Percentiles rank a stretch among this genome's conserved stretches.
These are phyloP conservation scores for Fusarium papillatum DNA, from an alignment of 2,329 filamentous ascomycete genomes.

Conservation along the genomic window DNA sequence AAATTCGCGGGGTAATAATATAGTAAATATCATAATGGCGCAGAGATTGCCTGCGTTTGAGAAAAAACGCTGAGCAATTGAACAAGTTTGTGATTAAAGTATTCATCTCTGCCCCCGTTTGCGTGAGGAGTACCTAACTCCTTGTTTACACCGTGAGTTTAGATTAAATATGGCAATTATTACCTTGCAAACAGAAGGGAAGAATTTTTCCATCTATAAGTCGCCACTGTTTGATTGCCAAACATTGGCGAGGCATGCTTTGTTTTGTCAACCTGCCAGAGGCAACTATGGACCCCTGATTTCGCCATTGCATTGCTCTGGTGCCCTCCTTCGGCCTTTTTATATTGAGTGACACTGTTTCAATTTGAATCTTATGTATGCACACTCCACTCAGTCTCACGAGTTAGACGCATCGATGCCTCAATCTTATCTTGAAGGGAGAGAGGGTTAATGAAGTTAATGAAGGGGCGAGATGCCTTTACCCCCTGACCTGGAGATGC, in stretches of 20 bases:
- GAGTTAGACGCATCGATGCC: not conserved
- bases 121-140: not conserved
- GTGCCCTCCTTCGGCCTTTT: not conserved
- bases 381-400: not conserved
- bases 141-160: not conserved
- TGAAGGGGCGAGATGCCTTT: not conserved
- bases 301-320: not conserved
- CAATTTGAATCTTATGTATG: not conserved
- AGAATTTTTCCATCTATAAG: not conserved
- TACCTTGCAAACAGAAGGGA: not conserved
- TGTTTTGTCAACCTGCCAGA: not conserved
- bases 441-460: not conserved
- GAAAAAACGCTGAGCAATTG: constrained; percentile 1
- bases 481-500: not conserved
- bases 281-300: not conserved
- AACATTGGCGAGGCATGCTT: not conserved
- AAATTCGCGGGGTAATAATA: not conserved
- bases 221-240: not conserved
- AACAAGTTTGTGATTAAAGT: not conserved
- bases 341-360: not conserved
- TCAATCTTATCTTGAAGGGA: not conserved
- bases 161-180: not conserved
- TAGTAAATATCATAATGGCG: not conserved
- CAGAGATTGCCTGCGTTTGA: not conserved
- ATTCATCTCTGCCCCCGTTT: not conserved